Percentiles rank a stretch among this genome's conserved stretches.
These are phyloP conservation scores for Candida hungchunana DNA, from an alignment of 805 yeast genomes.

Conservation along the genomic window DNA sequence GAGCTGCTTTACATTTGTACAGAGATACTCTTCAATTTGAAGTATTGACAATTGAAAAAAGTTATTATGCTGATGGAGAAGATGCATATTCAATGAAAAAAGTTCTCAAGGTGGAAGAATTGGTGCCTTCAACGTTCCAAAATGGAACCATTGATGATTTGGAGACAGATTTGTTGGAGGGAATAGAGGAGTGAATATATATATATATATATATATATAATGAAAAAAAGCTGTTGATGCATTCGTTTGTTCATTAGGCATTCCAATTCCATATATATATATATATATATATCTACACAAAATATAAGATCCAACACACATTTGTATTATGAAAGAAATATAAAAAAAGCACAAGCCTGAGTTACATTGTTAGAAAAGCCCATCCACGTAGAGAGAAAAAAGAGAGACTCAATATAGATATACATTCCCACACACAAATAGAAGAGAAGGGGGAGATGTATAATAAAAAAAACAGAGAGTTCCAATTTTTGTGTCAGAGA, in stretches of 20 bases:
- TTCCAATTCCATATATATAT: too few relatives aligned
- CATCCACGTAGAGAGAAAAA: constrained; percentile 2
- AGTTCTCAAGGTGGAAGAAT: constrained; percentile 52
- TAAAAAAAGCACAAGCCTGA: constrained; percentile 1
- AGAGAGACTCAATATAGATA: too few relatives aligned
- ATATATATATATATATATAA: background rate
- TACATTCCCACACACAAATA: too few relatives aligned
- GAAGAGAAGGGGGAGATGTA: too few relatives aligned
- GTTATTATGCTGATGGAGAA: constrained; percentile 96
- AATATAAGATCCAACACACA: background rate
- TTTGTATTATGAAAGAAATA: background rate
- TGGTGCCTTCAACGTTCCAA: constrained; percentile 55
- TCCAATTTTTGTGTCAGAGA: constrained; percentile 52
- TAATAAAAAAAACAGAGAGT: too few relatives aligned
- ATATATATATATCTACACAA: too few relatives aligned
- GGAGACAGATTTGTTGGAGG: constrained; percentile 41
- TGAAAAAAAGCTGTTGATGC: background rate
- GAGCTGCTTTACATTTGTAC: constrained; percentile 92
- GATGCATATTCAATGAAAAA: constrained; percentile 96
- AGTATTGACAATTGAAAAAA: constrained; percentile 73
- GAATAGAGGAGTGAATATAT: constrained; percentile 17
- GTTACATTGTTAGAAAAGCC: constrained; percentile 10
- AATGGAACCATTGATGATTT: constrained; percentile 55
- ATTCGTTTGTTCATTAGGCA: too few relatives aligned
- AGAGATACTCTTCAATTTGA: constrained; percentile 80